phyloP scores from a whole-genome alignment of 768 basidiomycete genomes.

The Mycena sanguinolenta region DNA sequence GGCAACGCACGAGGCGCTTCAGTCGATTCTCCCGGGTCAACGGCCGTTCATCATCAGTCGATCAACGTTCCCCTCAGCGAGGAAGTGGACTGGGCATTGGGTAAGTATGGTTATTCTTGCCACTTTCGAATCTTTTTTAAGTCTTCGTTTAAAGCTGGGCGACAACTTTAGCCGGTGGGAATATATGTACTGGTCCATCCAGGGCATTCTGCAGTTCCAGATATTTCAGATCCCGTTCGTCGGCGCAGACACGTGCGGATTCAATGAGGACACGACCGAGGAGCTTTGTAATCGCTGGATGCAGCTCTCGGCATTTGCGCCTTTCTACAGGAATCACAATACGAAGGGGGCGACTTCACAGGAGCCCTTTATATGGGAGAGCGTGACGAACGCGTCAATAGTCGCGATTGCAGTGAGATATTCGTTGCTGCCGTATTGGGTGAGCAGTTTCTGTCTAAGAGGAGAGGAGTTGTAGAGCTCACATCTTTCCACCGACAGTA shows the following conservation, averaged over 20 bases:
- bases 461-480: constrained; percentile 21
- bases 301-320: constrained; percentile 83
- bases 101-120: constrained; percentile 18
- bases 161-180: constrained; percentile 85
- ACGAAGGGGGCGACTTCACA: constrained; percentile 74
- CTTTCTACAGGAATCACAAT: constrained; percentile 88
- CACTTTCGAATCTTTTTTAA: constrained; percentile 16
- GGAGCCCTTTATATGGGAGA: constrained; percentile 87
- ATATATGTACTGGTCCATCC: constrained; percentile 77
- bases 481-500: constrained; percentile 58
- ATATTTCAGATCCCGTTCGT: too few relatives aligned
- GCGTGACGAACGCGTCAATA: constrained; percentile 79
- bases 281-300: constrained; percentile 90
- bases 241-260: constrained; percentile 86
- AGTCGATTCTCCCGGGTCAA: constrained; percentile 65
- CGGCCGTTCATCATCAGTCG: constrained; percentile 81
- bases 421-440: constrained; percentile 84
- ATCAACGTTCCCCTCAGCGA: constrained; percentile 77
- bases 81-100: constrained; percentile 83
- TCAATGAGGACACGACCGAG: constrained; percentile 79
- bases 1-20: constrained; percentile 71
- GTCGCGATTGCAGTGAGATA: constrained; percentile 79
- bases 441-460: constrained; percentile 45
- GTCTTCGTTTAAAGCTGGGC: constrained; percentile 56
- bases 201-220: constrained; percentile 88